A percentile compares a stretch with the other conserved stretches of the same genome.
Evolutionary conservation across 495 filamentous ascomycete species (phyloP).

Genomic region (Lentithecium fluviatile): DNA sequence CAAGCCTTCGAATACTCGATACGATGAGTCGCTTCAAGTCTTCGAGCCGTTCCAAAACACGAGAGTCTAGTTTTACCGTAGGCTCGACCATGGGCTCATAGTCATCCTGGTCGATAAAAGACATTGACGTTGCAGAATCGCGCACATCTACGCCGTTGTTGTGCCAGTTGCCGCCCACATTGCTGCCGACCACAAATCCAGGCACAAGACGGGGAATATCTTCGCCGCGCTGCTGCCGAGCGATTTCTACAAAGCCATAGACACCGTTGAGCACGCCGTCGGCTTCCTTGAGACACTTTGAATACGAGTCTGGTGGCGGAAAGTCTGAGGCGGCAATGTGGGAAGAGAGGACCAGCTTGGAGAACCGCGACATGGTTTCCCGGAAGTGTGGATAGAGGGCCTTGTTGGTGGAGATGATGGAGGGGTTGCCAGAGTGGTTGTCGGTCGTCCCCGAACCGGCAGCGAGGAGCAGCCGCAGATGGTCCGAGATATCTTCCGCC

Average conservation of each 20-base stretch:
- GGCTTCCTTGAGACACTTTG: conserved; percentile 93
- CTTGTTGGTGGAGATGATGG: conserved; percentile 98
- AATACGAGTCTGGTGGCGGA: conserved; percentile 77
- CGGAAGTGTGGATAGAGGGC: conserved; percentile 94
- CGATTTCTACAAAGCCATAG: conserved; percentile 93
- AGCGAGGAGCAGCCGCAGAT: conserved; percentile 86
- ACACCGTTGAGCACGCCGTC: conserved; percentile 92
- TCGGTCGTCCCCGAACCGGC: conserved; percentile 96
- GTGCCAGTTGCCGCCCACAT: conserved; percentile 85
- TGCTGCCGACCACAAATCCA: conserved; percentile 84
- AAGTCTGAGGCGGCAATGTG: conserved; percentile 96
- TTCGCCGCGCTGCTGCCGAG: conserved; percentile 84
- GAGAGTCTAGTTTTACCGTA: conserved; percentile 66
- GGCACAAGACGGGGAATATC: conserved; percentile 85
- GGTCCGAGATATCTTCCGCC: conserved; percentile 96
- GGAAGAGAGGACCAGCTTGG: conserved; percentile 95
- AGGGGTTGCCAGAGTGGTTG: conserved; percentile 97
- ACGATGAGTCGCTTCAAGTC: conserved; percentile 77
- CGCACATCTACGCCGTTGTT: conserved; percentile 74
- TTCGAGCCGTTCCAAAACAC: conserved; percentile 77
- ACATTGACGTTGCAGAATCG: conserved; percentile 67
- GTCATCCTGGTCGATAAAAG: conserved; percentile 78
- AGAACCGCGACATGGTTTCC: conserved; percentile 99
- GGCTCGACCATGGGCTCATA: conserved; percentile 71
- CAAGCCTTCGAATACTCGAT: conserved; percentile 76